These are phyloP conservation scores for Euryodendron excelsum DNA, from an alignment of 148 eudicot genomes.

Conservation along the genomic window DNA sequence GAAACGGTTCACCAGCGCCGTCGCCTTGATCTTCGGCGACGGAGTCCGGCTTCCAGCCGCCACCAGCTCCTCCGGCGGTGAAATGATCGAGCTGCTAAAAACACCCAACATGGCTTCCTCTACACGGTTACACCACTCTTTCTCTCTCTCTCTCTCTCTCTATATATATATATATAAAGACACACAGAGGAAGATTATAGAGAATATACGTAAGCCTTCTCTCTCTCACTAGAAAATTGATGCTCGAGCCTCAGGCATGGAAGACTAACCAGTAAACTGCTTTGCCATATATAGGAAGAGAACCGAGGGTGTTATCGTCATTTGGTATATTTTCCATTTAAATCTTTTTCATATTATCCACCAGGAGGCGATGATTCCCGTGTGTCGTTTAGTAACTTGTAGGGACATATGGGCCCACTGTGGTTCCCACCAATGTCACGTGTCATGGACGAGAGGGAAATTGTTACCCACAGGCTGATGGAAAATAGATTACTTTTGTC, in stretches of 20 bases:
- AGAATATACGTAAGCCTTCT: neutral
- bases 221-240: neutral
- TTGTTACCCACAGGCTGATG: no score
- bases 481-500: no score
- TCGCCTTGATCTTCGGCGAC: conserved; percentile 73
- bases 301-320: conserved; percentile 28
- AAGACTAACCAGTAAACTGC: neutral
- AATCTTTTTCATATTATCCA: neutral
- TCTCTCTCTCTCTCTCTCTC: neutral
- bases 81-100: conserved; percentile 70
- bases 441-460: no score
- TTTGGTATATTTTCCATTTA: neutral
- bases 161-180: neutral
- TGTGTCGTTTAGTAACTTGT: no score
- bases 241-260: conserved; percentile 6
- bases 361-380: neutral
- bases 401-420: no score
- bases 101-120: conserved; percentile 82
- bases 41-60: conserved; percentile 89
- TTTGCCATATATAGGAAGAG: conserved; percentile 20
- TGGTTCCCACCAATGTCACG: no score
- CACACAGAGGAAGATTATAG: neutral
- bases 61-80: conserved; percentile 89
- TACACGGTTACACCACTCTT: neutral
- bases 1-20: conserved; percentile 57